Evolutionary conservation across 768 basidiomycete species (phyloP).

Genomic region (Gymnopilus junonius): DNA sequence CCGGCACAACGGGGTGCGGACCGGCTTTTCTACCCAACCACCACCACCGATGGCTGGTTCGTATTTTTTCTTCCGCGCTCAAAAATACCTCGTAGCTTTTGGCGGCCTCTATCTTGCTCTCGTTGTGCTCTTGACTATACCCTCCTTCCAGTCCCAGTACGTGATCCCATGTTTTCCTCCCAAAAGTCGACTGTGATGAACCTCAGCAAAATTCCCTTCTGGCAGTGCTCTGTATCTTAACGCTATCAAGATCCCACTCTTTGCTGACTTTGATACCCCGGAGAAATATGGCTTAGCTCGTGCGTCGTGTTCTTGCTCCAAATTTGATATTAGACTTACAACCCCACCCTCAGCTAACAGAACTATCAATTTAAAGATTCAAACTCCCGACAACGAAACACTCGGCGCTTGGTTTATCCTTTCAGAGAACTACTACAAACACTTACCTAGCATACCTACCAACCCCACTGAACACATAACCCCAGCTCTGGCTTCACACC

Average conservation of each 20-base stretch:
- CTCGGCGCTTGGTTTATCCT: conserved; percentile 89
- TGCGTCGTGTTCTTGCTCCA: conserved; percentile 43
- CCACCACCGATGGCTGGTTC: conserved; percentile 15
- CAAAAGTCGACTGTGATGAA: not conserved
- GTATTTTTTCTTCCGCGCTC: conserved; percentile 25
- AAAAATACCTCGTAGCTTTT: conserved; percentile 39
- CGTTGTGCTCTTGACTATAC: conserved; percentile 59
- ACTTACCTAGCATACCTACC: conserved; percentile 42
- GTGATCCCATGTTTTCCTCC: conserved; percentile 28
- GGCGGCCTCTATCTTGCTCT: conserved; percentile 57
- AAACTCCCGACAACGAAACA: conserved; percentile 75
- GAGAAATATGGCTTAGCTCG: conserved; percentile 84
- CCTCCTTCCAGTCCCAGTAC: conserved; percentile 73
- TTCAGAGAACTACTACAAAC: conserved; percentile 65
- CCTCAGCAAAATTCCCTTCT: not conserved
- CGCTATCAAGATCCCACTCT: conserved; percentile 62
- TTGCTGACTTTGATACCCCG: conserved; percentile 66
- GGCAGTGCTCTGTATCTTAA: conserved; percentile 67
- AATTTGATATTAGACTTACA: too few relatives aligned
- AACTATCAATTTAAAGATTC: conserved; percentile 70
- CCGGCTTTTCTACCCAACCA: not conserved
- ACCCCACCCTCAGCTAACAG: conserved; percentile 80
- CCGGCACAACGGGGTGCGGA: not conserved
- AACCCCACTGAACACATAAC: conserved; percentile 48
- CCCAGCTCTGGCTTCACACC: conserved; percentile 57